A percentile compares a stretch with the other conserved stretches of the same genome.
phyloP scores from a whole-genome alignment of 2,329 filamentous ascomycete genomes.

The Calcarisporium arbuscula region DNA sequence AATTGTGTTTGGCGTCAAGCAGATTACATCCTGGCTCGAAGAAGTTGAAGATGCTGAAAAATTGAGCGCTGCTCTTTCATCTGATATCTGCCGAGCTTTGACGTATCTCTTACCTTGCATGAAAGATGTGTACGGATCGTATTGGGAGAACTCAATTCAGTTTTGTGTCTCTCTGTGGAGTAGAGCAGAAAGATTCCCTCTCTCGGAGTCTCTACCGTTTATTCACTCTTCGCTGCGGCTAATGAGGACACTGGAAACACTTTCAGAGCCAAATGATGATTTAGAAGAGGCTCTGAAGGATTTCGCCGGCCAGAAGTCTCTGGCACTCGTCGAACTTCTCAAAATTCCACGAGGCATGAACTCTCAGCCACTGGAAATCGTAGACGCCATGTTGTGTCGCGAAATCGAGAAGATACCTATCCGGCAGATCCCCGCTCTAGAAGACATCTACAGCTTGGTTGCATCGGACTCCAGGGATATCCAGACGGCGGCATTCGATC shows the following conservation, averaged over 20 bases:
- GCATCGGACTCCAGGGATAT: constrained; percentile 69
- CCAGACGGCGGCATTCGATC: constrained; percentile 71
- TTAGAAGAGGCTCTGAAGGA: constrained; percentile 67
- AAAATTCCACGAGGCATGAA: constrained; percentile 38
- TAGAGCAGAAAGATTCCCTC: constrained; percentile 31
- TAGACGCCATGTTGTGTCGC: constrained; percentile 67
- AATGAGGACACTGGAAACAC: constrained; percentile 52
- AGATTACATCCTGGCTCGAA: constrained; percentile 67
- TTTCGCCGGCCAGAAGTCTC: constrained; percentile 47
- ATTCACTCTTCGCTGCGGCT: constrained; percentile 70
- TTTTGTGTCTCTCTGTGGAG: constrained; percentile 55
- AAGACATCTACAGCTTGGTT: constrained; percentile 68
- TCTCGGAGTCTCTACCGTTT: constrained; percentile 50
- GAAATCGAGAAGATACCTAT: constrained; percentile 60
- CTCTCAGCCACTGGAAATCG: constrained; percentile 65
- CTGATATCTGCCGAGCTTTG: constrained; percentile 51
- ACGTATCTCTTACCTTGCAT: constrained; percentile 64
- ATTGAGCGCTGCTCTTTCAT: constrained; percentile 35
- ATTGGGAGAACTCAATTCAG: constrained; percentile 67
- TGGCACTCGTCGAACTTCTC: constrained; percentile 57
- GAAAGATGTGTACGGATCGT: constrained; percentile 76
- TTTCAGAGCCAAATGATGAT: constrained; percentile 79
- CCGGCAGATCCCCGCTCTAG: constrained; percentile 54
- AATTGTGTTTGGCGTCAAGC: constrained; percentile 75
- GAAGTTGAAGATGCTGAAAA: constrained; percentile 34